These are phyloP conservation scores for Raddia distichophylla DNA, from an alignment of 176 grass and related monocot genomes.

Conservation along the genomic window DNA sequence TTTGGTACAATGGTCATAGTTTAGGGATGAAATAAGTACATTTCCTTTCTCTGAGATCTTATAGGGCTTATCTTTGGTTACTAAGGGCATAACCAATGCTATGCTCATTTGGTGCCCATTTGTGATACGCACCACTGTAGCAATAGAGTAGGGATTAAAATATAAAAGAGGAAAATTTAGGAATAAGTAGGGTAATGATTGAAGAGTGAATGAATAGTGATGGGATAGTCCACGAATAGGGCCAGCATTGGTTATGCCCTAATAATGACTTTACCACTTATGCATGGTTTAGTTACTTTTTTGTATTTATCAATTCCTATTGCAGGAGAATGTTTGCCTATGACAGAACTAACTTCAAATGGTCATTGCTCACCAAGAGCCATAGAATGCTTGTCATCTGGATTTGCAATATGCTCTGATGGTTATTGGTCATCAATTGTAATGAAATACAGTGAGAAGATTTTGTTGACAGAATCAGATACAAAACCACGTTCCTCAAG, in stretches of 20 bases:
- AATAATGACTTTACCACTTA: not conserved
- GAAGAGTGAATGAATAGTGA: too few relatives aligned
- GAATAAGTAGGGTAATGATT: too few relatives aligned
- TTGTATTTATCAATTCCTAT: slow-evolving; percentile 32
- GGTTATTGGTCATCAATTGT: slow-evolving; percentile 47
- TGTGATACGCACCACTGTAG: too few relatives aligned
- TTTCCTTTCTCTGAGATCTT: not conserved
- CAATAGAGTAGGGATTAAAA: too few relatives aligned
- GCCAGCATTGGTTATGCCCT: too few relatives aligned
- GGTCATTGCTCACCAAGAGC: slow-evolving; percentile 10
- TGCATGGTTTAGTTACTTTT: not conserved
- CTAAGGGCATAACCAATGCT: not conserved
- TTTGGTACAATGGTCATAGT: too few relatives aligned
- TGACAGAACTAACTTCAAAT: slow-evolving; percentile 22
- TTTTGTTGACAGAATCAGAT: slow-evolving; percentile 74
- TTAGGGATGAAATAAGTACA: not conserved
- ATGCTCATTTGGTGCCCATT: too few relatives aligned
- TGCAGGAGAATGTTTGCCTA: slow-evolving; percentile 35
- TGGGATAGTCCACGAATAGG: too few relatives aligned
- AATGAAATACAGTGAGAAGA: slow-evolving; percentile 54
- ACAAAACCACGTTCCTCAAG: slow-evolving; percentile 55
- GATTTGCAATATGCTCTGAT: slow-evolving; percentile 35
- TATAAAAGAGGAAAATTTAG: too few relatives aligned
- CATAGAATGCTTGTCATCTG: slow-evolving; percentile 35
- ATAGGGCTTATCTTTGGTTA: not conserved